Base-by-base conservation (phyloP, 2,329 filamentous ascomycete genomes). In the Bipolaris zeicola region DNA sequence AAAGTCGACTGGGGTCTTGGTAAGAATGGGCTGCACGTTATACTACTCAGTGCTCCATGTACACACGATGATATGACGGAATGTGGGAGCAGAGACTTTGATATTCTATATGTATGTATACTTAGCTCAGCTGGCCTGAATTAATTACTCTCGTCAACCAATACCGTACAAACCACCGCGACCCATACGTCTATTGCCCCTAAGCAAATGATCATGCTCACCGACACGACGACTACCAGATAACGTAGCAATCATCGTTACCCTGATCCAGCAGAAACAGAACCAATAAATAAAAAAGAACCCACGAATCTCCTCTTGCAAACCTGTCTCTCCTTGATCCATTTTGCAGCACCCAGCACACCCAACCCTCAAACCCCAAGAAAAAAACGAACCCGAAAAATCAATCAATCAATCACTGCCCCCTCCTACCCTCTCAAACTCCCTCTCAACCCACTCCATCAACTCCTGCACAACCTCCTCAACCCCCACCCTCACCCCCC, bases 391-490 rank as follows among this genome's bases (percentile, higher is more conserved):
- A 16, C 16, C 16, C 16, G 16, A 16, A 16, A 16, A 16, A 16
- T 16, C 16, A 16, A 16, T 16, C 16, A 16, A 16, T 16, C 16
- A 16, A 16, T 16, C 16, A 16, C 16, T 16, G 16, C 16, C 16
- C 16, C 16, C 16, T 16, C 16, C 16, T 16, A 16, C 16, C 49
- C 57, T 43, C 36, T 11, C 26, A 38, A 49, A 37, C 38, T 54
- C 58, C 8, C 20, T 24, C 13, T 36, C 50, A 22, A 54, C 54
- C 47, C 58, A 57, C 5, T n/a, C 20, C 14, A 16, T 47, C 28
- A 57, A 36, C 22, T 6, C 6, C n/a, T 1, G 22, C 7, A 50
- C 11, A 2, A 51, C 13, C 26, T 11, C 20, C 20, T 50, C 41
- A n/a, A 50, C 14, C 31, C 51, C 11, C 1, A 37, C 18, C 33